Evolutionary conservation across 441 rosid species (phyloP).

Genomic region (Rhodomyrtus psidioides): DNA sequence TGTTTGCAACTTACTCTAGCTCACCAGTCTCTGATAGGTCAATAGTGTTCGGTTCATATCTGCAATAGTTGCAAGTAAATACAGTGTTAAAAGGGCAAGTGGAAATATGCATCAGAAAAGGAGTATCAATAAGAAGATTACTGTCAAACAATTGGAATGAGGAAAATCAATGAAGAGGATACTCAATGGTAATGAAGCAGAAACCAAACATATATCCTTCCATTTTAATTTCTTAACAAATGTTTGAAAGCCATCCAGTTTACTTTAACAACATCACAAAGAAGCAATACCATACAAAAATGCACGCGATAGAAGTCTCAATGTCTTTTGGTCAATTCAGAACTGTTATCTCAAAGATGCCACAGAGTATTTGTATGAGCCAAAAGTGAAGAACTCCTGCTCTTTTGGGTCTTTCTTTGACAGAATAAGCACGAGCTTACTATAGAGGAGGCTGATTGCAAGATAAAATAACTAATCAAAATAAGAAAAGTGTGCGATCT

Average conservation of each 20-base stretch:
- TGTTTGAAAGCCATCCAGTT: neutral
- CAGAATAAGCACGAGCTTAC: neutral
- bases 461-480: neutral
- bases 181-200: neutral
- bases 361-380: neutral
- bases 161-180: neutral
- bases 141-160: neutral
- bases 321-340: neutral
- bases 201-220: neutral
- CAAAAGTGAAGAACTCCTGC: neutral
- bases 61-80: constrained; percentile 23
- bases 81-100: constrained; percentile 1
- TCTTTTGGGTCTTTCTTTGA: neutral
- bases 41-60: constrained; percentile 99
- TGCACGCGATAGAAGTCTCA: neutral
- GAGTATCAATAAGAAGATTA: neutral
- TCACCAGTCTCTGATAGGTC: constrained; percentile 82
- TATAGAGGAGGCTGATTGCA: neutral
- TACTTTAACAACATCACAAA: no score
- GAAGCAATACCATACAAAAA: neutral
- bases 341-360: neutral
- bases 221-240: neutral
- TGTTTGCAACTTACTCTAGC: constrained; percentile 66
- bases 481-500: constrained; percentile 1
- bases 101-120: neutral